Base-by-base conservation (phyloP, 176 grass and related monocot species). In the Oryza meyeriana region DNA sequence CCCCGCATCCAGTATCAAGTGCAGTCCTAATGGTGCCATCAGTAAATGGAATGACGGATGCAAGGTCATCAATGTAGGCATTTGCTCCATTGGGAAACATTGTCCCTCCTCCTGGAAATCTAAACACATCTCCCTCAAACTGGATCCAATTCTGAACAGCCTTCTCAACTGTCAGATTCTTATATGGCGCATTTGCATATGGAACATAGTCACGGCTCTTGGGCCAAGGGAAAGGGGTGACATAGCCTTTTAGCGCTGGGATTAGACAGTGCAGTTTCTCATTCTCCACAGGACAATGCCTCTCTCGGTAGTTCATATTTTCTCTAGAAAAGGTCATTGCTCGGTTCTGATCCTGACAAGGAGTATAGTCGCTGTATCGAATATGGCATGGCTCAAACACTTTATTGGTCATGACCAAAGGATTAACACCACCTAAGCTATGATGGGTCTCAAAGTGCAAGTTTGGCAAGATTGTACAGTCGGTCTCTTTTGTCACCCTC, bases 1-100 rank as follows among this genome's bases (percentile, higher is more conserved):
- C 93, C 90, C 93, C 93, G 18, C 90, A 96, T 78, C 90, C 90
- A 86, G 85, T 96, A 79, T 96, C 90, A 90, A 96, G 90, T 81
- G 90, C 93, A 79, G 90, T 93, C 85, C 93, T 90, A 78, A 93
- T 77, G 40, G 76, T 93, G 42, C 93, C 93, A 86, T 93, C 85
- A 67, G 79, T 77, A 75, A 96, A 78, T 79, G 90, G 90, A 80
- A 96, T 88, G 63, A 93, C 47, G 32, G 85, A 86, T 70, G 88
- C 90, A 80, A 96, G 88, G 81, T 96, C 90, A 76, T 86, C 90
- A 84, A 96, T 88, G 71, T 96, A 96, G 74, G 90, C 85, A 69
- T 73, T 79, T 69, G 85, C 88, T 59, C 90, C 90, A 68, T 91
- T 79, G 36, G 92, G 92, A 87, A 94, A 94, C 89, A 94, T 92